Evolutionary conservation across 306 rosid species (phyloP).

Genomic region (Malus sieversii): DNA sequence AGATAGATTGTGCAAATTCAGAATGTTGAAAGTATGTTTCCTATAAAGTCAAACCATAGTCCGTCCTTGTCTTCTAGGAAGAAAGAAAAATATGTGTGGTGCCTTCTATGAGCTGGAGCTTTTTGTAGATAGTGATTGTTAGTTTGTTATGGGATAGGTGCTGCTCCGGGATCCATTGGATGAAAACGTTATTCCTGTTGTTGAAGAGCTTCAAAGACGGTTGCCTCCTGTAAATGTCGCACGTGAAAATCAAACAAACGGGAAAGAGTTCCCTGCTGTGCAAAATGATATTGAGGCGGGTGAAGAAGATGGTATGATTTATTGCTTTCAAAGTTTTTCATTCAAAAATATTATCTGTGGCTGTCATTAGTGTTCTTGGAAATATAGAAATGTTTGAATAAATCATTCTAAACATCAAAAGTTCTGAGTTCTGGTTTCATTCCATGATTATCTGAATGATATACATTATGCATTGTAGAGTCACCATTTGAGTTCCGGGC

Average conservation of each 20-base stretch:
- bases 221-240: slow-evolving; percentile 43
- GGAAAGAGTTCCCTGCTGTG: slow-evolving; percentile 36
- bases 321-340: background rate
- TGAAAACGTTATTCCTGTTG: slow-evolving; percentile 77
- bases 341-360: background rate
- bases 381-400: slow-evolving; percentile 10
- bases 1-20: background rate
- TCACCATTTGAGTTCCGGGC: slow-evolving; percentile 98
- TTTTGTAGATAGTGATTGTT: slow-evolving; percentile 10
- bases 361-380: background rate
- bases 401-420: background rate
- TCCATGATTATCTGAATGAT: slow-evolving; percentile 19
- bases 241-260: slow-evolving; percentile 20
- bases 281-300: slow-evolving; percentile 50
- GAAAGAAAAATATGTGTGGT: background rate
- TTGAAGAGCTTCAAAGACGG: slow-evolving; percentile 79
- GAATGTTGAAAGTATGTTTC: background rate
- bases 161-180: slow-evolving; percentile 77
- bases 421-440: slow-evolving; percentile 11
- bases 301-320: slow-evolving; percentile 75
- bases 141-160: slow-evolving; percentile 42
- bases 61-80: background rate
- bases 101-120: background rate
- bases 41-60: background rate
- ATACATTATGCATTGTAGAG: slow-evolving; percentile 48